phyloP scores from a whole-genome alignment of 2,329 filamentous ascomycete species.

The Cercospora zeina region DNA sequence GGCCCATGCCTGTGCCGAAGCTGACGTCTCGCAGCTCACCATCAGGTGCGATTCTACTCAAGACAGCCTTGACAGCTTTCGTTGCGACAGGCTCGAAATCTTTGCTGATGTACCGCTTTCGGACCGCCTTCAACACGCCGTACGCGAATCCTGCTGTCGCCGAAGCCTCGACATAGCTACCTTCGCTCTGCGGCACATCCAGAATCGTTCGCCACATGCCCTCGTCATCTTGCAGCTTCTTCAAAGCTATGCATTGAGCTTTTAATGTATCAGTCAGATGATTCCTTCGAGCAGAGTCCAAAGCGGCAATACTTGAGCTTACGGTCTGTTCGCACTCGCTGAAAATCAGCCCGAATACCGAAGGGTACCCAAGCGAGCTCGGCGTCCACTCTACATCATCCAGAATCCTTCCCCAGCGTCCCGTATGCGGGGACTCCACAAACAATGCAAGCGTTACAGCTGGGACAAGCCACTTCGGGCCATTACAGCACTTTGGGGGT shows the following conservation, averaged over 20 bases:
- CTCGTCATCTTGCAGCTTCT: conserved; percentile 56
- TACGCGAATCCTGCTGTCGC: conserved; percentile 80
- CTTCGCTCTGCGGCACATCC: conserved; percentile 64
- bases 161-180: conserved; percentile 74
- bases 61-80: conserved; percentile 65
- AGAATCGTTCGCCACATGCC: conserved; percentile 76
- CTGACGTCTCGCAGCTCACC: conserved; percentile 74
- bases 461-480: conserved; percentile 10
- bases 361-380: conserved; percentile 1
- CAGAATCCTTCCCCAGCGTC: conserved; percentile 14
- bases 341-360: conserved; percentile 3
- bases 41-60: conserved; percentile 63
- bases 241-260: conserved; percentile 67
- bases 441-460: conserved; percentile 14
- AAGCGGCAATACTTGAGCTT: conserved; percentile 20
- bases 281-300: conserved; percentile 14
- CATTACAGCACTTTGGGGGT: conserved; percentile 15
- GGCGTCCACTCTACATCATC: conserved; percentile 4
- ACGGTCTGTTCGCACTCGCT: conserved; percentile 12
- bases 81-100: conserved; percentile 63
- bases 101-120: conserved; percentile 67
- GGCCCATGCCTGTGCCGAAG: conserved; percentile 78
- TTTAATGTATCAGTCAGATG: conserved; percentile 63
- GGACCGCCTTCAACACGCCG: conserved; percentile 71
- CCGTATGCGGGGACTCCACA: conserved; percentile 15